Evolutionary conservation across 2,329 filamentous ascomycete species (phyloP), one percentile per base, ranked within the genome.

Genomic region (Raffaelea albimanens): DNA sequence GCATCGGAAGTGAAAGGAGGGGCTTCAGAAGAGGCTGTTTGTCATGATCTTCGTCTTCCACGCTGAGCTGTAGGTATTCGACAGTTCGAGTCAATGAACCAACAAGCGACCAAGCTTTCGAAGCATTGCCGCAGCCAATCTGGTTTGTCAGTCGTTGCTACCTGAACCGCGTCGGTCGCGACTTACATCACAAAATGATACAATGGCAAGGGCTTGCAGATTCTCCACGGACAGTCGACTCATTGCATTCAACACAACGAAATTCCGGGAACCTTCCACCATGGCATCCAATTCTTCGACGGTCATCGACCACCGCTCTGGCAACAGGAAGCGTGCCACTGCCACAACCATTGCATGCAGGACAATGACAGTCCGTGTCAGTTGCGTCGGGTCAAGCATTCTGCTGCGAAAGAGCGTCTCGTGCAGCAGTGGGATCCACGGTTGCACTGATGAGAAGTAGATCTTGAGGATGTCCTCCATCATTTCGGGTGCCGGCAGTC

Each of bases 11-110:
- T 2, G 54, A 49, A 18, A 58, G 53, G 25, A 60, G 57, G 14
- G 57, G 58, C 31, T 25, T 22, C 0, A 57, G 59, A 10, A 63
- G 54, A 1, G 56, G 50, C 25, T 61, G 53, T 7, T 52, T 51
- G 3, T 51, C 45, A 18, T 50, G 44, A 13, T 62, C 56, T 13
- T 61, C 59, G n/a, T 58, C 50, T 52, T 67, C 65, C 8, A 62
- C 56, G 33, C 54, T 63, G 3, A 67, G 54, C 39, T 64, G 60
- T 16, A 67, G 51, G 44, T 65, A 63, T 41, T 65, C 62, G 13
- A 67, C 63, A 3, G 62, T 66, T n/a, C 65, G 53, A 1, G 63
- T 62, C 29, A 67, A 56, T 9, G 59, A 61, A 16, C 62, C 64
- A 14, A 67, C 56, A 14, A 67, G 57, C 2, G 64, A 59, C 64